Evolutionary conservation across 805 yeast genomes (phyloP).

Genomic region (Brettanomyces sp.): DNA sequence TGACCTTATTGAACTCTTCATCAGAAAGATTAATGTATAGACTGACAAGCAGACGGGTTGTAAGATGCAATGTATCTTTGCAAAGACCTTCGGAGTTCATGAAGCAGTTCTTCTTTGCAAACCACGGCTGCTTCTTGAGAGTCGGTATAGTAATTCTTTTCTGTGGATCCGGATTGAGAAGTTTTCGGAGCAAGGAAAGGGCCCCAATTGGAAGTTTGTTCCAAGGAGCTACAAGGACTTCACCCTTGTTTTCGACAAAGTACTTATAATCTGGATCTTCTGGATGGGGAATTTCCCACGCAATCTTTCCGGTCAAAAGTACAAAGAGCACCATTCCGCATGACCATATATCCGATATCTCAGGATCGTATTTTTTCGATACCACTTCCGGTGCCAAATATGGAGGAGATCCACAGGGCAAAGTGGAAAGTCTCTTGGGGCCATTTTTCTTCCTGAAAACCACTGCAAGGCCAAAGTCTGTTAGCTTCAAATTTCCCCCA

Average conservation of each 20-base stretch:
- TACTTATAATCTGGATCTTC: constrained; percentile 36
- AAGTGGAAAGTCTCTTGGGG: constrained; percentile 33
- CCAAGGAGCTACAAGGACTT: constrained; percentile 44
- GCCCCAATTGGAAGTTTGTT: constrained; percentile 37
- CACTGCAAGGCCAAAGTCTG: constrained; percentile 71
- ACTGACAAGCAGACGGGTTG: constrained; percentile 40
- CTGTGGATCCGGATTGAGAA: constrained; percentile 40
- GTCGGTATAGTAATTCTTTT: constrained; percentile 32
- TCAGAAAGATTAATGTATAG: constrained; percentile 47
- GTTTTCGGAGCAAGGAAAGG: constrained; percentile 41
- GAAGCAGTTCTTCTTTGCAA: constrained; percentile 32
- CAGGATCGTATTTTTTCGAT: constrained; percentile 43
- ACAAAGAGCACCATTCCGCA: constrained; percentile 59
- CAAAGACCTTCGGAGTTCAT: constrained; percentile 40
- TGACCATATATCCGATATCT: constrained; percentile 58
- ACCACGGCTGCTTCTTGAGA: constrained; percentile 50
- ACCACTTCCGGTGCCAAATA: constrained; percentile 71
- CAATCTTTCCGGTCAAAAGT: constrained; percentile 53
- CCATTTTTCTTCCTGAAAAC: constrained; percentile 44
- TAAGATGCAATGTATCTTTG: constrained; percentile 40
- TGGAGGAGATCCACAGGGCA: constrained; percentile 67
- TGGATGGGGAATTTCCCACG: constrained; percentile 58
- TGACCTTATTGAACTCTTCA: constrained; percentile 29
- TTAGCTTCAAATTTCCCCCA: constrained; percentile 58
- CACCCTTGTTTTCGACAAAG: constrained; percentile 34